Evolutionary conservation across 345 rosid species (phyloP), one percentile per base, ranked within the genome.

Genomic region (Abelmoschus esculentus): DNA sequence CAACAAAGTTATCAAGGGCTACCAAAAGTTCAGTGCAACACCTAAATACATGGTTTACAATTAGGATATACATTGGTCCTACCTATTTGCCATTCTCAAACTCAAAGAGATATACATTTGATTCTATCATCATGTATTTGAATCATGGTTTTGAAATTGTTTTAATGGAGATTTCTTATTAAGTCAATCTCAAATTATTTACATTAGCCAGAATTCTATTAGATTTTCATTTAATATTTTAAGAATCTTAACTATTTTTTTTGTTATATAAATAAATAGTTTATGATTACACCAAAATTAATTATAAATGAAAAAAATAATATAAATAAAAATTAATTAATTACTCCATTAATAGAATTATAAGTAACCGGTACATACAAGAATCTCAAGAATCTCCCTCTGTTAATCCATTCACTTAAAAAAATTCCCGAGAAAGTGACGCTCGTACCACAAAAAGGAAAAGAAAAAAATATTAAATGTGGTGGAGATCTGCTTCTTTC

Each of bases 401-500:
- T 22, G 29, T 54, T 54, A 9, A 12, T n/a, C 18, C 66, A 2
- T 13, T 31, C 36, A 31, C 53, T 42, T 42, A 2, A 54, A 6
- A 62, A 7, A 18, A 1, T 19, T 71, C 71, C 50, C 77, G 63
- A 67, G 81, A 82, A 80, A 82, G 86, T 72, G 80, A 78, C 72
- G 10, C 59, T 22, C 14, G 13, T 17, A 19, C 3, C 55, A 50
- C 28, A 12, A 34, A 12, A 18, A 42, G 46, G 46, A 42, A 42
- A 42, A 0, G 46, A 36, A 36, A 28, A 3, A 0, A 8, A 42
- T 29, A 32, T 65, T 55, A 65, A 67, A 93, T 93, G 97, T 90
- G 98, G 98, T 10, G 85, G 77, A 80, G 92, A 83, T 79, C 97
- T 60, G 87, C 98, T 5, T 93, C 97, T 64, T 89, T 93, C 84